Conservation (phyloP, 345 rosid genomes). For the Limnanthes douglasii region DNA sequence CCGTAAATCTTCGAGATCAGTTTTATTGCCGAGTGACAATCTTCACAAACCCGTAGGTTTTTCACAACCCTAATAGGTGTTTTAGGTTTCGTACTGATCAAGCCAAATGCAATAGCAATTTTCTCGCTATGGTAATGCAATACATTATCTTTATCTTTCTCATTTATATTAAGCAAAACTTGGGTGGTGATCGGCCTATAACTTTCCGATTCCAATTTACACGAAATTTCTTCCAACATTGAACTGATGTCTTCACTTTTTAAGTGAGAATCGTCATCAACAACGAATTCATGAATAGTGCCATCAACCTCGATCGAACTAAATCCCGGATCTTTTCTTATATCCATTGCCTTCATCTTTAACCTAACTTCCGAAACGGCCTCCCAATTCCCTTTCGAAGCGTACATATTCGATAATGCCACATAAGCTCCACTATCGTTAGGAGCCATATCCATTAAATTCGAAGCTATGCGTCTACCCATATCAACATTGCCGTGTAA, state of each 20-base stretch:
- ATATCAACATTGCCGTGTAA: conserved; percentile 36
- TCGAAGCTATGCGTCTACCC: conserved; percentile 37
- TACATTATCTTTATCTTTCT: conserved; percentile 33
- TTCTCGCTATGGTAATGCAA: conserved; percentile 58
- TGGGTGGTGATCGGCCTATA: conserved; percentile 36
- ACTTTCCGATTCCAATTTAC: conserved; percentile 22
- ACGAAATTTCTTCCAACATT: conserved; percentile 36
- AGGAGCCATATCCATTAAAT: conserved; percentile 40
- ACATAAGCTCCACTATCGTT: conserved; percentile 61
- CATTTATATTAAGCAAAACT: conserved; percentile 39
- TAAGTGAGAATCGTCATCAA: conserved; percentile 54
- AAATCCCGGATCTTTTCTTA: conserved; percentile 63
- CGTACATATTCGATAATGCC: conserved; percentile 51
- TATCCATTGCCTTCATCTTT: conserved; percentile 50
- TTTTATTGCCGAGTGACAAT: conserved; percentile 53
- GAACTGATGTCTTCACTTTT: conserved; percentile 26
- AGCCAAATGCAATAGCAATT: conserved; percentile 50
- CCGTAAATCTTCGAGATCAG: conserved; percentile 42
- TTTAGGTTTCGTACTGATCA: conserved; percentile 35
- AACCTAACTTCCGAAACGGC: conserved; percentile 44
- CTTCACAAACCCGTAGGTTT: conserved; percentile 58
- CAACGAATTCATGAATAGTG: conserved; percentile 37
- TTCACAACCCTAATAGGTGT: conserved; percentile 36
- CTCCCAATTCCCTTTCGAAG: conserved; percentile 41
- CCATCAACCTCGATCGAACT: conserved; percentile 64